Evolutionary conservation across 306 rosid species (phyloP).

Genomic region (Quercus ilex): DNA sequence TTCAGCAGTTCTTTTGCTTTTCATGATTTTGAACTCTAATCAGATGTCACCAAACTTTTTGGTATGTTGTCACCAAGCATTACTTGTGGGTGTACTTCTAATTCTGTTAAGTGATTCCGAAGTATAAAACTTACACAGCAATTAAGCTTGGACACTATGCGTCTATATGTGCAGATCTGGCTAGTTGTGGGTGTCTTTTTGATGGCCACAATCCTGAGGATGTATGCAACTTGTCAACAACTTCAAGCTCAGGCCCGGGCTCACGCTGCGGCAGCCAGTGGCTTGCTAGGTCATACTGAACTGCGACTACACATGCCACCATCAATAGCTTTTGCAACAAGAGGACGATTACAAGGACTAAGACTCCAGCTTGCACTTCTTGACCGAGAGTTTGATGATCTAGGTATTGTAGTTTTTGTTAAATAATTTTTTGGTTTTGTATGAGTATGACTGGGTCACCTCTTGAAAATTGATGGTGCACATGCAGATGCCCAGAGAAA

Average conservation of each 20-base stretch:
- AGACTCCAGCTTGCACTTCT: constrained; percentile 98
- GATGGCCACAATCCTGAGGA: constrained; percentile 92
- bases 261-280: constrained; percentile 79
- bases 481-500: background rate
- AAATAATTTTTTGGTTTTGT: background rate
- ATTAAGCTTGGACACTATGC: background rate
- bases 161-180: constrained; percentile 59
- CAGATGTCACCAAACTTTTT: constrained; percentile 95
- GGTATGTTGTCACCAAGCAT: constrained; percentile 35
- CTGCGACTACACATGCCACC: constrained; percentile 85
- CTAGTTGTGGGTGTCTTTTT: constrained; percentile 93
- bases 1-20: constrained; percentile 71
- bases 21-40: constrained; percentile 87
- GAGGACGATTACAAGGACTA: constrained; percentile 94
- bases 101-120: background rate
- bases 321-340: constrained; percentile 74
- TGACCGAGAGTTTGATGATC: constrained; percentile 94
- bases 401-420: constrained; percentile 43
- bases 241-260: constrained; percentile 96
- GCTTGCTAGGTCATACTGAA: constrained; percentile 86
- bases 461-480: constrained; percentile 1
- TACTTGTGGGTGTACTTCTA: background rate
- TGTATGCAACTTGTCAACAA: constrained; percentile 97
- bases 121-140: background rate
- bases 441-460: background rate